Percentiles rank a stretch among this genome's conserved stretches.
Conservation (phyloP, 2,329 filamentous ascomycete species). For the Malbranchea zuffiana region DNA sequence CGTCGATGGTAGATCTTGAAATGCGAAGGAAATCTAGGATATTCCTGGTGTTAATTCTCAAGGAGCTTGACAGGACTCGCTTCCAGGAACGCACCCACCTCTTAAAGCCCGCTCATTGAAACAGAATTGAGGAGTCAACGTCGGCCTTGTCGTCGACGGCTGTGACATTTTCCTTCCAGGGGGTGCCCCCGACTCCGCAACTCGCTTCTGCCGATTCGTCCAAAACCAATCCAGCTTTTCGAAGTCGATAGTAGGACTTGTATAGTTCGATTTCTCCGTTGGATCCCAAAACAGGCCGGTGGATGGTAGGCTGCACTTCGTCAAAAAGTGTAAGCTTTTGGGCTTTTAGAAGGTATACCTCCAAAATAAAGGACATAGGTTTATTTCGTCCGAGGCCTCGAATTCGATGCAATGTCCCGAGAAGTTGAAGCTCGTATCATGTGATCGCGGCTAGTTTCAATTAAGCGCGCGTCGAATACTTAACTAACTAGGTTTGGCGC, state of each 20-base stretch:
- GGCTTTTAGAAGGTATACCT: not conserved
- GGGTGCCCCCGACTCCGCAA: constrained; percentile 18
- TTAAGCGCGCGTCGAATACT: too few relatives aligned
- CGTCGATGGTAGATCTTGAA: constrained; percentile 76
- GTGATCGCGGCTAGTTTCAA: too few relatives aligned
- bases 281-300: too few relatives aligned
- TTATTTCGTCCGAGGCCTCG: too few relatives aligned
- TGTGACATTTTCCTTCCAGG: constrained; percentile 29
- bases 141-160: constrained; percentile 38
- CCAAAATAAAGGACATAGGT: too few relatives aligned
- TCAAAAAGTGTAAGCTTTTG: not conserved
- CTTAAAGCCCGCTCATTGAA: constrained; percentile 58
- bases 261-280: too few relatives aligned
- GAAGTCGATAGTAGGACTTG: too few relatives aligned
- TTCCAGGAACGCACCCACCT: constrained; percentile 42
- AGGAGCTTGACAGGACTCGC: not conserved
- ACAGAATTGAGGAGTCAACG: constrained; percentile 63
- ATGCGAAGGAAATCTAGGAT: constrained; percentile 73
- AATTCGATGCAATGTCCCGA: too few relatives aligned
- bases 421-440: too few relatives aligned
- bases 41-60: too few relatives aligned
- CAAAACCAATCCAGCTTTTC: constrained; percentile 35
- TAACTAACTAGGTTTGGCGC: too few relatives aligned
- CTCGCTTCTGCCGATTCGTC: constrained; percentile 19
- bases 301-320: too few relatives aligned